phyloP scores from a whole-genome alignment of 2,329 filamentous ascomycete genomes.

The Aurifilum marmelostoma region DNA sequence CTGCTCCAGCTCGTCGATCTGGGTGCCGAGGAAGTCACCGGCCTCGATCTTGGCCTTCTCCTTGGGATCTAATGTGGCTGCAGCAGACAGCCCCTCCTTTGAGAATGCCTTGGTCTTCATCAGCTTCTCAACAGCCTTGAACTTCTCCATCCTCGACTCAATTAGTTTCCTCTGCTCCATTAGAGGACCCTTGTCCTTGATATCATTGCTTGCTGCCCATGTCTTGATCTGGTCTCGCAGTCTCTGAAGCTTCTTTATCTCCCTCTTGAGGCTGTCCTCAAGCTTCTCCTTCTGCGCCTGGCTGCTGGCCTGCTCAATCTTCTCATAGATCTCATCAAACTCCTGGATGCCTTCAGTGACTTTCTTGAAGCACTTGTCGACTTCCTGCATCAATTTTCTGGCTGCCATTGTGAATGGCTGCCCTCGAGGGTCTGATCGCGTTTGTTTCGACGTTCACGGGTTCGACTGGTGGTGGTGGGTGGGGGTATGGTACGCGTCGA shows the following conservation, averaged over 20 bases:
- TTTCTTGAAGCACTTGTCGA: conserved; percentile 99
- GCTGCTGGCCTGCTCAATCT: conserved; percentile 92
- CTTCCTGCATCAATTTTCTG: conserved; percentile 95
- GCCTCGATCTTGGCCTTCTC: conserved; percentile 92
- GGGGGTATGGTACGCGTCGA: neutral
- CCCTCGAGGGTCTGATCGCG: conserved; percentile 17
- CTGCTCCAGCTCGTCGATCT: conserved; percentile 90
- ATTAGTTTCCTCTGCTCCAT: conserved; percentile 94
- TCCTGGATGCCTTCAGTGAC: conserved; percentile 88
- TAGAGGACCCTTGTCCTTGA: conserved; percentile 98
- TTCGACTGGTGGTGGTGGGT: neutral
- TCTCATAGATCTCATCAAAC: conserved; percentile 96
- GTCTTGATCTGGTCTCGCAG: conserved; percentile 99
- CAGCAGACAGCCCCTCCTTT: conserved; percentile 92
- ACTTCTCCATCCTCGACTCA: conserved; percentile 99
- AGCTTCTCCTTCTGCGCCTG: conserved; percentile 96
- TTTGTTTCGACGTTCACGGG: neutral
- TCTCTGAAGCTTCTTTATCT: conserved; percentile 99
- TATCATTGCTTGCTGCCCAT: conserved; percentile 97
- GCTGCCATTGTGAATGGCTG: conserved; percentile 73
- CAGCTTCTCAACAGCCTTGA: conserved; percentile 99
- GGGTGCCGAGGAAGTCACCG: conserved; percentile 80
- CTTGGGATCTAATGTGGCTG: conserved; percentile 93
- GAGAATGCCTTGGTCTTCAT: conserved; percentile 99
- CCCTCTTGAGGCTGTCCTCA: conserved; percentile 96